Percentiles rank a stretch among this genome's conserved stretches.
Evolutionary conservation across 108 stramenopile genomes (phyloP).

Genomic region (Stephanodiscus triporus): DNA sequence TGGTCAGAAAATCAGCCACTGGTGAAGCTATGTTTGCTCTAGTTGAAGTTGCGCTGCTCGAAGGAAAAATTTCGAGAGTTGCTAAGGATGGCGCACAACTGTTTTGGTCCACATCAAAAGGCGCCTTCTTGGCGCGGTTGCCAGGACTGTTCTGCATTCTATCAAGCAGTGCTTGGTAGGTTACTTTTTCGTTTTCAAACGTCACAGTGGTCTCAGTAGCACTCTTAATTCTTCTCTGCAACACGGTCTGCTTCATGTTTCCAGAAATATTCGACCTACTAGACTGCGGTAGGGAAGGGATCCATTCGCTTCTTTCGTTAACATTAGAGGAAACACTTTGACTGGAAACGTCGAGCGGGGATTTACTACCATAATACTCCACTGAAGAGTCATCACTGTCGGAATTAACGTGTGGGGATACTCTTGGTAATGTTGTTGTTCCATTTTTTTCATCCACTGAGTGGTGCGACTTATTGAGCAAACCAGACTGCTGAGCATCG

Average conservation of each 20-base stretch:
- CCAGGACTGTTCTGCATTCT: background rate
- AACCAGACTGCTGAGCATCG: background rate
- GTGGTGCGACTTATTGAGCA: background rate
- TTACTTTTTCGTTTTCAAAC: background rate
- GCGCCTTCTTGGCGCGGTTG: background rate
- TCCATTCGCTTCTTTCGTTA: background rate
- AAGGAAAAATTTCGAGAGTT: constrained; percentile 8
- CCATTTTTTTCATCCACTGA: constrained; percentile 8
- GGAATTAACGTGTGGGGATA: background rate
- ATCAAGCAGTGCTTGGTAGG: background rate
- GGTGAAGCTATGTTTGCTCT: constrained; percentile 2
- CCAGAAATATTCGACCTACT: background rate
- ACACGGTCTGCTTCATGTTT: background rate
- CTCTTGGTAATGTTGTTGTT: background rate
- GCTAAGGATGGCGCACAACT: constrained; percentile 1
- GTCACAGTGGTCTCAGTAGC: background rate
- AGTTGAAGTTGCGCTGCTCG: constrained; percentile 1
- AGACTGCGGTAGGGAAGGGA: constrained; percentile 1
- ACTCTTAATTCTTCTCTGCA: background rate
- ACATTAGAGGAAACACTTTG: background rate
- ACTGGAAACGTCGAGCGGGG: background rate
- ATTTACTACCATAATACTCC: constrained; percentile 33
- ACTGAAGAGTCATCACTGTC: constrained; percentile 49
- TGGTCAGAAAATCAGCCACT: constrained; percentile 21
- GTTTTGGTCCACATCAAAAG: constrained; percentile 2